These are phyloP conservation scores for Calonectria multiphialidica DNA, from an alignment of 2,329 filamentous ascomycete species.

Conservation along the genomic window DNA sequence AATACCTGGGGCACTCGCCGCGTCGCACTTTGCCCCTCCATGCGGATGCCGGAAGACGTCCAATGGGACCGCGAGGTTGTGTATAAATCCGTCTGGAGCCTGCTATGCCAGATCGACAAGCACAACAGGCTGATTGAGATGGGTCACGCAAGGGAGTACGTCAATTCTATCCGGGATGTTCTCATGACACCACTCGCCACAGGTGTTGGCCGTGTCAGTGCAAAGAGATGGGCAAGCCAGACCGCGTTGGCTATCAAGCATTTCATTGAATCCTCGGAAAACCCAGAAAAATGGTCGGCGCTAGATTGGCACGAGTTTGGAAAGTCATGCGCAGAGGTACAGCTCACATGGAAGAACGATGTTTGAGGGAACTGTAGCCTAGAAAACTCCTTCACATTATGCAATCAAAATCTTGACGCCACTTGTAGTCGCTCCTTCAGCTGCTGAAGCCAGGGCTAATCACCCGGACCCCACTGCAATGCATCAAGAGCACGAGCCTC, in stretches of 20 bases:
- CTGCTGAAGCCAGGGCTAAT: no score
- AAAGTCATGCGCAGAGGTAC: background rate
- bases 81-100: slow-evolving; percentile 64
- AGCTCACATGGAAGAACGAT: background rate
- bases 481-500: no score
- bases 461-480: no score
- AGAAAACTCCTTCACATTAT: background rate
- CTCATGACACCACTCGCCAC: slow-evolving; percentile 65
- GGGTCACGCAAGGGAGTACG: background rate
- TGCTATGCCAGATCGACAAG: slow-evolving; percentile 60
- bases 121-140: slow-evolving; percentile 52
- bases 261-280: slow-evolving; percentile 58
- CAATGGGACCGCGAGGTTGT: slow-evolving; percentile 65
- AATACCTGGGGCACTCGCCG: slow-evolving; percentile 57
- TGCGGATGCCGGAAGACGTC: slow-evolving; percentile 58
- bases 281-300: slow-evolving; percentile 54
- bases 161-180: slow-evolving; percentile 52
- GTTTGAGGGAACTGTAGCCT: background rate
- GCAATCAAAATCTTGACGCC: no score
- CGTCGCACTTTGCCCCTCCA: slow-evolving; percentile 64
- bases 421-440: no score
- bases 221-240: slow-evolving; percentile 63
- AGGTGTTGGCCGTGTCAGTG: slow-evolving; percentile 57
- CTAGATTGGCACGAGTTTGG: background rate
- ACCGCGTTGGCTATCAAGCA: slow-evolving; percentile 62